Percentiles rank a stretch among this genome's conserved stretches.
Conservation (phyloP, 306 rosid genomes). For the Delonix regia region DNA sequence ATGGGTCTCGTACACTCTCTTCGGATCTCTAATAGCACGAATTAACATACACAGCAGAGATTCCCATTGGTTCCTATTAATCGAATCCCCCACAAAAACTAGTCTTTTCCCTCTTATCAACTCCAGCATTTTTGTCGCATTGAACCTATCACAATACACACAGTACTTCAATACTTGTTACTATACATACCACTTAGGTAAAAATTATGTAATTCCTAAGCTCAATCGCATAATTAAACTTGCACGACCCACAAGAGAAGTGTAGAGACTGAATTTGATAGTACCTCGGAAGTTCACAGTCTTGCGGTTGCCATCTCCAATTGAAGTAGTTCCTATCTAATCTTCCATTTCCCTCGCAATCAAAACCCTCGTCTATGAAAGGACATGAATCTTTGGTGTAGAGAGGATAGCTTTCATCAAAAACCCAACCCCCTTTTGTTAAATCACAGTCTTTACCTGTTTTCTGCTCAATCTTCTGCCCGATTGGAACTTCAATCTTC, state of each 20-base stretch:
- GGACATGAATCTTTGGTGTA: conserved; percentile 72
- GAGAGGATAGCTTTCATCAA: conserved; percentile 73
- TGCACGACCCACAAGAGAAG: neutral
- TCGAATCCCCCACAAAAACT: conserved; percentile 96
- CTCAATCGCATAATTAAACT: conserved; percentile 13
- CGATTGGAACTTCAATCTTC: conserved; percentile 33
- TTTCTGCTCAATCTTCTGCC: conserved; percentile 39
- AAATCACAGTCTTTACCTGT: conserved; percentile 62
- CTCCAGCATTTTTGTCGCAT: conserved; percentile 91
- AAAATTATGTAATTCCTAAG: conserved; percentile 9
- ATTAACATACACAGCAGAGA: conserved; percentile 87
- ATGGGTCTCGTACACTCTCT: conserved; percentile 75
- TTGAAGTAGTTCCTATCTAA: conserved; percentile 61
- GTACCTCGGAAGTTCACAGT: conserved; percentile 73
- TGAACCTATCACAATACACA: conserved; percentile 59
- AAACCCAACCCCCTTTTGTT: conserved; percentile 76
- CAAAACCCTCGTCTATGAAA: conserved; percentile 90
- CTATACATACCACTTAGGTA: neutral
- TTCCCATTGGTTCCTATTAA: conserved; percentile 97
- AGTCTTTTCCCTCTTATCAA: conserved; percentile 83
- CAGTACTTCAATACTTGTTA: conserved; percentile 28
- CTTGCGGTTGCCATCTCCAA: conserved; percentile 87
- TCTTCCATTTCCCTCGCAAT: conserved; percentile 90
- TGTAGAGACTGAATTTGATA: neutral
- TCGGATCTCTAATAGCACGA: conserved; percentile 72